A percentile compares a stretch with the other conserved stretches of the same genome.
phyloP scores from a whole-genome alignment of 345 rosid species.

The Rhodamnia rubescens region DNA sequence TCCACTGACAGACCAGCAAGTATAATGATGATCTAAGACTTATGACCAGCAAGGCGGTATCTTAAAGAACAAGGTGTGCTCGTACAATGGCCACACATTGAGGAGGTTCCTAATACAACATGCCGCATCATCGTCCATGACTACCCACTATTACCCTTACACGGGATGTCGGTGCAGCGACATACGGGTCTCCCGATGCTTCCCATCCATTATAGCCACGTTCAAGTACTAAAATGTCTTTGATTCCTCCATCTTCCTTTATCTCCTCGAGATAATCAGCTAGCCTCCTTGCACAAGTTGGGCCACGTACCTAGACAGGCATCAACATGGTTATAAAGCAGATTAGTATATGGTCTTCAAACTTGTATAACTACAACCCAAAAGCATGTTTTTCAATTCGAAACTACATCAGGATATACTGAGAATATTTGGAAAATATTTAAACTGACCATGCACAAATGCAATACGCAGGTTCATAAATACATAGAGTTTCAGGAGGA shows the following conservation, averaged over 20 bases:
- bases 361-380: background rate
- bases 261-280: conserved; percentile 55
- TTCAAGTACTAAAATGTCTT: conserved; percentile 56
- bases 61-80: background rate
- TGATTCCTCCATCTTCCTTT: conserved; percentile 62
- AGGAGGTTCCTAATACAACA: background rate
- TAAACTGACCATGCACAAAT: background rate
- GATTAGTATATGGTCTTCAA: background rate
- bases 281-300: conserved; percentile 74
- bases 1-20: background rate
- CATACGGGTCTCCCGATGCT: conserved; percentile 77
- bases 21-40: background rate
- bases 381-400: background rate
- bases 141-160: conserved; percentile 35
- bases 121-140: background rate
- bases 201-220: conserved; percentile 91
- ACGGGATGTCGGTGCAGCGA: conserved; percentile 54
- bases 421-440: background rate
- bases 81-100: background rate
- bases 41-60: background rate
- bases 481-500: background rate
- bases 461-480: background rate
- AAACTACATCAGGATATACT: background rate
- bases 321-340: background rate
- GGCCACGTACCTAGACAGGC: conserved; percentile 66